Evolutionary conservation across 1,284 basidiomycete species (phyloP).

Genomic region (Schizophyllum amplum): DNA sequence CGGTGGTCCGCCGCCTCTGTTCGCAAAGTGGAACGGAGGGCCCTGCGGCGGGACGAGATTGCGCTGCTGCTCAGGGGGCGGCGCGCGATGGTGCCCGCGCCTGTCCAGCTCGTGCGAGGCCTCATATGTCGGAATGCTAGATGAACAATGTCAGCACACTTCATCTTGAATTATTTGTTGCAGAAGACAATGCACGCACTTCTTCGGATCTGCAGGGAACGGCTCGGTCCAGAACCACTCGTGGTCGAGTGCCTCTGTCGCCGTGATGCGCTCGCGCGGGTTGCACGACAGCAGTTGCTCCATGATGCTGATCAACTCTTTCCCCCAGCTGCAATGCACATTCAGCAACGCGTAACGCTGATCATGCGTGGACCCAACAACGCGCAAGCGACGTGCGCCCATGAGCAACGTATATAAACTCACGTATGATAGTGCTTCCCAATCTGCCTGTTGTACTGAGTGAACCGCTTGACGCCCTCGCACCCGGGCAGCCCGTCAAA

Average conservation of each 20-base stretch:
- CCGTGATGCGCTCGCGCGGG: constrained; percentile 87
- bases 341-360: too few species aligned
- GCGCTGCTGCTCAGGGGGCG: constrained; percentile 18
- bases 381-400: too few species aligned
- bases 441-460: constrained; percentile 37
- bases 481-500: constrained; percentile 75
- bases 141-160: constrained; percentile 7
- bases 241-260: constrained; percentile 79
- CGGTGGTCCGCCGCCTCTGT: not conserved
- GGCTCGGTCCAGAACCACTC: constrained; percentile 92
- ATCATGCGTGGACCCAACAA: too few species aligned
- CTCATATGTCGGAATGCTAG: constrained; percentile 68
- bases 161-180: not conserved
- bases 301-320: constrained; percentile 82
- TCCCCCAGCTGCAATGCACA: constrained; percentile 56
- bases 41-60: not conserved
- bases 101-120: constrained; percentile 83
- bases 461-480: constrained; percentile 65
- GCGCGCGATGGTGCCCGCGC: constrained; percentile 48
- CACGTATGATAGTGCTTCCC: constrained; percentile 49
- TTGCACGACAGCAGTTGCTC: constrained; percentile 91
- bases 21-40: not conserved
- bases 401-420: too few species aligned
- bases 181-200: constrained; percentile 38
- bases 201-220: constrained; percentile 74